Conservation (phyloP, 1,139 yeast species). For the Magnusiomyces tetraspermus region DNA sequence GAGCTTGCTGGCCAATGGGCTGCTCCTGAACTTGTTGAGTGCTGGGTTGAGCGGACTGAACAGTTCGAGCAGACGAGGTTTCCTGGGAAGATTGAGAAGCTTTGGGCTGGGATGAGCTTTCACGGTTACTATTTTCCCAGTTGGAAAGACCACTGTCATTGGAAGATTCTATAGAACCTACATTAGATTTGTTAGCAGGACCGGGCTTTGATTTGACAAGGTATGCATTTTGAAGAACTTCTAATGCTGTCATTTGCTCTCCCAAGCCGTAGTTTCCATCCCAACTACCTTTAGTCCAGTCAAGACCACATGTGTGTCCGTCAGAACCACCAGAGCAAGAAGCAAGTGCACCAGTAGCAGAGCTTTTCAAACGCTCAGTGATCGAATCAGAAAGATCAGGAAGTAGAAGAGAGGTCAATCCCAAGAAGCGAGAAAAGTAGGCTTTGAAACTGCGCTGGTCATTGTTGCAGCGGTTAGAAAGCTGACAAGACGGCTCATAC, state of each 20-base stretch:
- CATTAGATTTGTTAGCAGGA: not conserved
- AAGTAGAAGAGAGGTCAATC: slow-evolving; percentile 59
- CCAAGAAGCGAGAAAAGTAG: slow-evolving; percentile 64
- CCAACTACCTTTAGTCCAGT: slow-evolving; percentile 65
- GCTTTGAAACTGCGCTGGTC: slow-evolving; percentile 91
- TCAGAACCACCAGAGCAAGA: slow-evolving; percentile 82
- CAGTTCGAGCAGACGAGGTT: too few species aligned
- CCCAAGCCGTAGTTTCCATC: slow-evolving; percentile 79
- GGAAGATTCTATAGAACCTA: not conserved
- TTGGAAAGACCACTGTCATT: not conserved
- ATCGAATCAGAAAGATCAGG: slow-evolving; percentile 53
- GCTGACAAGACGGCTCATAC: slow-evolving; percentile 79
- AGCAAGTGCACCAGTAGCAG: slow-evolving; percentile 73
- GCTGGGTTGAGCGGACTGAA: too few species aligned
- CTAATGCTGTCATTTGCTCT: slow-evolving; percentile 85
- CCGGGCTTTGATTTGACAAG: slow-evolving; percentile 1
- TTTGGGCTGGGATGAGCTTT: not conserved
- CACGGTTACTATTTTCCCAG: not conserved
- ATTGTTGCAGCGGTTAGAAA: slow-evolving; percentile 51
- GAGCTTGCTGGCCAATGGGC: too few species aligned
- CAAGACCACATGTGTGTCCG: slow-evolving; percentile 80
- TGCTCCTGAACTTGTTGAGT: too few species aligned
- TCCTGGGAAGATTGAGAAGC: not conserved
- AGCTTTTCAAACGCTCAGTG: slow-evolving; percentile 42
- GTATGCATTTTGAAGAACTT: slow-evolving; percentile 47